These are phyloP conservation scores for Penicillium ochrochloron DNA, from an alignment of 495 filamentous ascomycete genomes.

Conservation along the genomic window DNA sequence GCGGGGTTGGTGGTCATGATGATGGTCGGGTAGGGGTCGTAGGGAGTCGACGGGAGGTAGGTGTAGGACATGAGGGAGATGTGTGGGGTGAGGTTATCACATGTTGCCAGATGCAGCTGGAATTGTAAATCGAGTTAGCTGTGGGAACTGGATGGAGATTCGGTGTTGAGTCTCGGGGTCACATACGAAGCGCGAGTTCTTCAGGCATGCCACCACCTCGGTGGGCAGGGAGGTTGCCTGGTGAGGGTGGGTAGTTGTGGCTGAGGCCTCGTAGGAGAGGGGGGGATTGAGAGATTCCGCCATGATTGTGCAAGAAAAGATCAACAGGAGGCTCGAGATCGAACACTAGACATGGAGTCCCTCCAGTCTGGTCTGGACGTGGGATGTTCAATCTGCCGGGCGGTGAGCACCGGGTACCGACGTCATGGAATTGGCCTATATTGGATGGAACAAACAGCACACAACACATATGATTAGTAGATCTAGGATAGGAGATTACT, in stretches of 20 bases:
- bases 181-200: constrained; percentile 91
- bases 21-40: constrained; percentile 71
- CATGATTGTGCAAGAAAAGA: constrained; percentile 38
- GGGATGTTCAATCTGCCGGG: constrained; percentile 24
- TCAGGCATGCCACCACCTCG: constrained; percentile 86
- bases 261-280: constrained; percentile 76
- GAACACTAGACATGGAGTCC: neutral
- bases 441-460: neutral
- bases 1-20: constrained; percentile 93
- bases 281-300: constrained; percentile 55
- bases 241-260: constrained; percentile 71
- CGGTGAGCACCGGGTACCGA: constrained; percentile 21
- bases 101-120: constrained; percentile 94
- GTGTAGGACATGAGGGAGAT: constrained; percentile 99
- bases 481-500: neutral
- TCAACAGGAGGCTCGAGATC: constrained; percentile 2
- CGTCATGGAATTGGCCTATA: constrained; percentile 18
- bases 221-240: constrained; percentile 70
- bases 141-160: neutral
- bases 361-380: constrained; percentile 15
- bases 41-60: constrained; percentile 86
- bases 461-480: neutral
- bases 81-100: constrained; percentile 79
- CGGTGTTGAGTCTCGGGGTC: too few relatives aligned
- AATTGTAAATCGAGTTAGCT: constrained; percentile 14